These are phyloP conservation scores for Penicillium sp. DNA, from an alignment of 2,329 filamentous ascomycete species.

Conservation along the genomic window DNA sequence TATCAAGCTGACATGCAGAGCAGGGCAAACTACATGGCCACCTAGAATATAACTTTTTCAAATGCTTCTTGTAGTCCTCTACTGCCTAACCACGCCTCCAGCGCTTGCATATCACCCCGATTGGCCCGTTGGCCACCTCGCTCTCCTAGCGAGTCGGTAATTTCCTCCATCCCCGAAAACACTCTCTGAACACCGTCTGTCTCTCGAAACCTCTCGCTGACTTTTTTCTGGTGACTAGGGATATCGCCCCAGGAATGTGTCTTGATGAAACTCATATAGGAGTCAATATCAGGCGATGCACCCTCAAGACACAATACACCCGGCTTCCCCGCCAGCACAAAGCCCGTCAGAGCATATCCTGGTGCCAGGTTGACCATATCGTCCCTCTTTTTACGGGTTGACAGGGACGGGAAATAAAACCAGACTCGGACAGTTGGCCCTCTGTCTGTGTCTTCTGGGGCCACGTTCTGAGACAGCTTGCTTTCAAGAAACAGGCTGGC, in stretches of 20 bases:
- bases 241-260: constrained; percentile 64
- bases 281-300: constrained; percentile 50
- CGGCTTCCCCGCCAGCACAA: constrained; percentile 60
- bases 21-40: not conserved
- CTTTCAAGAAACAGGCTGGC: constrained; percentile 31
- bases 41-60: constrained; percentile 34
- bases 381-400: constrained; percentile 57
- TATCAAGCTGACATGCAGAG: not conserved
- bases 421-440: constrained; percentile 52
- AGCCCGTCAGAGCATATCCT: constrained; percentile 55
- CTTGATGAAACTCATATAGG: constrained; percentile 63
- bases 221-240: constrained; percentile 61
- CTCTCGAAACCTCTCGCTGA: constrained; percentile 51
- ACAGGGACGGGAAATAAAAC: constrained; percentile 64
- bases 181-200: constrained; percentile 42
- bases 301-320: constrained; percentile 42
- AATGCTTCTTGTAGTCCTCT: constrained; percentile 31
- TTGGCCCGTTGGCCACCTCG: constrained; percentile 35
- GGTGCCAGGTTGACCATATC: constrained; percentile 57
- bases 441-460: not conserved
- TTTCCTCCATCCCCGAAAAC: constrained; percentile 34
- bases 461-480: constrained; percentile 6
- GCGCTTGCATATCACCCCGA: constrained; percentile 36
- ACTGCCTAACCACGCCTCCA: constrained; percentile 30
- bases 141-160: constrained; percentile 34